Percentiles rank a stretch among this genome's conserved stretches.
Evolutionary conservation across 2,329 filamentous ascomycete species (phyloP).

Genomic region (Fusarium dimerum): DNA sequence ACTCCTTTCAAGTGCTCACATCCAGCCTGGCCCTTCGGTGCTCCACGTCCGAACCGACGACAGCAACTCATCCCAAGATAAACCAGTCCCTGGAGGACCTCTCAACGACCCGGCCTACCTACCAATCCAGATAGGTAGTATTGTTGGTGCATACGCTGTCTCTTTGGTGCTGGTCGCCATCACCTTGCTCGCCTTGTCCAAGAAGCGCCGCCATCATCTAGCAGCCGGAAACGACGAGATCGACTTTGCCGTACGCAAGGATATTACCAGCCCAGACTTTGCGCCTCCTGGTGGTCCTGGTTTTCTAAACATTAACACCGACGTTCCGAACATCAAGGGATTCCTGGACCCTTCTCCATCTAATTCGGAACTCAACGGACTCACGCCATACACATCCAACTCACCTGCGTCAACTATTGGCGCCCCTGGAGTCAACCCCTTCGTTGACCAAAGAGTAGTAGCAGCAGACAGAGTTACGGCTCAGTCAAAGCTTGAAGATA

Average conservation of each 20-base stretch:
- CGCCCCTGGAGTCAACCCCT: constrained; percentile 62
- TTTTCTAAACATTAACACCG: constrained; percentile 20
- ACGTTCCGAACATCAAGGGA: constrained; percentile 40
- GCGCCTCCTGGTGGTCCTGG: constrained; percentile 14
- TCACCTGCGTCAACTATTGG: constrained; percentile 48
- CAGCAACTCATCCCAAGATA: constrained; percentile 44
- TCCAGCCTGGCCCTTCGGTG: constrained; percentile 30
- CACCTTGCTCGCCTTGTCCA: constrained; percentile 61
- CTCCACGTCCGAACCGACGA: constrained; percentile 32
- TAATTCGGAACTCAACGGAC: constrained; percentile 34
- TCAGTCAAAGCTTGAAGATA: constrained; percentile 81
- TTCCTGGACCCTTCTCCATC: constrained; percentile 50
- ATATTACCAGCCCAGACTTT: constrained; percentile 25
- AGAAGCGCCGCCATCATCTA: constrained; percentile 54
- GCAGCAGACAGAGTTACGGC: constrained; percentile 73
- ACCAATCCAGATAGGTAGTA: constrained; percentile 79
- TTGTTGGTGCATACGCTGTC: constrained; percentile 80
- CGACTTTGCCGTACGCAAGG: constrained; percentile 40
- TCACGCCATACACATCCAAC: constrained; percentile 46
- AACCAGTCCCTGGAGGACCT: constrained; percentile 59
- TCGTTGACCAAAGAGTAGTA: constrained; percentile 77
- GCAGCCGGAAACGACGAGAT: constrained; percentile 53
- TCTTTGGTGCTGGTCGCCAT: constrained; percentile 74
- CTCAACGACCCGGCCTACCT: constrained; percentile 65
- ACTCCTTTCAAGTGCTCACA: constrained; percentile 31